These are phyloP conservation scores for Ogataea siamensis DNA, from an alignment of 805 yeast genomes.

Conservation along the genomic window DNA sequence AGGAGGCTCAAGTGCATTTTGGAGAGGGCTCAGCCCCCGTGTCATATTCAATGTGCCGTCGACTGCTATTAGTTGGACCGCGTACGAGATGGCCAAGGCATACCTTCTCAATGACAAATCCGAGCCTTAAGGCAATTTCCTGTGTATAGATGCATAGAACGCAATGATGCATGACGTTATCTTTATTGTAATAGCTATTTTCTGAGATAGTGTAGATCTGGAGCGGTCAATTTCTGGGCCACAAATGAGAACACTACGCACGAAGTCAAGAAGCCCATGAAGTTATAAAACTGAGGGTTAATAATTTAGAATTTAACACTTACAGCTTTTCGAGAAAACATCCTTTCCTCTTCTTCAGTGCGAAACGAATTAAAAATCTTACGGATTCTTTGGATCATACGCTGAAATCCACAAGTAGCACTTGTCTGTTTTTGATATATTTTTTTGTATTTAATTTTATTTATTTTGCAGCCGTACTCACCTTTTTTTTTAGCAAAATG, in stretches of 20 bases:
- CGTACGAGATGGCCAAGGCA: slow-evolving; percentile 94
- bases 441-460: not conserved
- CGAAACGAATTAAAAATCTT: slow-evolving; percentile 79
- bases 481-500: not conserved
- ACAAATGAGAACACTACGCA: slow-evolving; percentile 79
- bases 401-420: not conserved
- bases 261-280: slow-evolving; percentile 76
- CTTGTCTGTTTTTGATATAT: not conserved
- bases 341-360: slow-evolving; percentile 81
- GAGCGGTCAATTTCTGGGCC: slow-evolving; percentile 51
- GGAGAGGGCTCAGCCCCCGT: slow-evolving; percentile 86
- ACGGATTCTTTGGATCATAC: slow-evolving; percentile 73
- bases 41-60: slow-evolving; percentile 91
- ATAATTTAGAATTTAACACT: slow-evolving; percentile 18
- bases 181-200: slow-evolving; percentile 4
- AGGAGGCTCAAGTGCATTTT: slow-evolving; percentile 66
- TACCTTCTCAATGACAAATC: slow-evolving; percentile 39
- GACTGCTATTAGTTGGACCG: slow-evolving; percentile 97
- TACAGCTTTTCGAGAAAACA: slow-evolving; percentile 70
- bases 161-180: slow-evolving; percentile 11
- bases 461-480: slow-evolving; percentile 2
- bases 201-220: slow-evolving; percentile 6
- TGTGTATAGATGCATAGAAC: slow-evolving; percentile 14
- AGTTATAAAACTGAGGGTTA: slow-evolving; percentile 52
- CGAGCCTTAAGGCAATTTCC: slow-evolving; percentile 4